Evolutionary conservation across 768 basidiomycete genomes (phyloP), one percentile per base, ranked within the genome.

Genomic region (Rhizopogon sp.): DNA sequence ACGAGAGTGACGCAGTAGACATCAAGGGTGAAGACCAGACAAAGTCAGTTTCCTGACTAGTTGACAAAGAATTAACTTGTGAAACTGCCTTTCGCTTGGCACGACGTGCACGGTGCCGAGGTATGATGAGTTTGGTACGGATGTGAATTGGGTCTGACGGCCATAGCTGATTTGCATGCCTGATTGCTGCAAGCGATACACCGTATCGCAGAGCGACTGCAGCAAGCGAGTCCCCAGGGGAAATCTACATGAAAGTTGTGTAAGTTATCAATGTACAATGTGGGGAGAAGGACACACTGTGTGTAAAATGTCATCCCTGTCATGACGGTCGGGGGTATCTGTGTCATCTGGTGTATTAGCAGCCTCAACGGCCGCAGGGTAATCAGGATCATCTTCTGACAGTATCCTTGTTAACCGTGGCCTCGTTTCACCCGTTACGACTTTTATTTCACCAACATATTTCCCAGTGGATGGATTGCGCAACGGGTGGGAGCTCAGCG

Each of bases 81-180:
- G 16, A 22, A 22, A 16, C 13, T 25, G 29, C 28, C 37, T 41
- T 69, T 25, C 20, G 43, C 35, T 57, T 55, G 5, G 39, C 5
- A 9, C 39, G 56, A 42, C 46, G 52, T 4, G 41, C 14, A 37
- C 66, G 40, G 20, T 61, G 58, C 1, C 50, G 60, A 0, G 95
- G 93, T 54, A 98, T 87, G 63, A 89, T 85, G 37, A 97, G 81
- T 6, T 83, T 76, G 44, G 84, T 84, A 29, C 95, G 88, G 35
- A 94, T 79, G 71, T 96, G 92, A 44, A 99, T 89, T 1, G 92
- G 80, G 66, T 98, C 97, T 6, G 90, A 88, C 6, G 92, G 69
- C 97, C 97, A 99, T 7, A 99, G 76, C 60, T 94, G 91, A 69
- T 99, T 99, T 46, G 86, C 85, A 61, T 85, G 79, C 46, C 95